Evolutionary conservation across 1,284 basidiomycete genomes (phyloP).

Genomic region (Boletellus deceptivus): DNA sequence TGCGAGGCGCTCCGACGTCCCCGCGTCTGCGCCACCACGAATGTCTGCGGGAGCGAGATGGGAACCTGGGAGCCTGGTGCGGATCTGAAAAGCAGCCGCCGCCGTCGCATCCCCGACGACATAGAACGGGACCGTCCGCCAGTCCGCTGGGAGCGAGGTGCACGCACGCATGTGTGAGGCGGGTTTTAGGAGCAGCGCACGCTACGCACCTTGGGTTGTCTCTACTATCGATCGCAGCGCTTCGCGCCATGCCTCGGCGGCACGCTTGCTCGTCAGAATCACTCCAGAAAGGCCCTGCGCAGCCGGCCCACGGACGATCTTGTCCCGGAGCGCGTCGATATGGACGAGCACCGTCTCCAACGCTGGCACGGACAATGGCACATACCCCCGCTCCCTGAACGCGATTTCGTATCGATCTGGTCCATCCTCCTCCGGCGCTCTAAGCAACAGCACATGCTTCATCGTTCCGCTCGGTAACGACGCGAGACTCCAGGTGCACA

Average conservation of each 20-base stretch:
- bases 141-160: constrained; percentile 32
- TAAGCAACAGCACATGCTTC: constrained; percentile 52
- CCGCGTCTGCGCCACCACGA: constrained; percentile 41
- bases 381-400: constrained; percentile 46
- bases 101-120: constrained; percentile 69
- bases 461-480: neutral
- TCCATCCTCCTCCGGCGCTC: constrained; percentile 43
- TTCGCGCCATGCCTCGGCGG: constrained; percentile 63
- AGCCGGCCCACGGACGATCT: constrained; percentile 41
- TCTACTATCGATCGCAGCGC: constrained; percentile 32
- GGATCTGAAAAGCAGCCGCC: constrained; percentile 41
- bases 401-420: constrained; percentile 53
- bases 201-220: constrained; percentile 14
- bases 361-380: constrained; percentile 57
- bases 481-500: neutral
- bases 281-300: constrained; percentile 49
- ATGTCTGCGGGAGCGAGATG: constrained; percentile 30
- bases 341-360: constrained; percentile 62
- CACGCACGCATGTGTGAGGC: no score
- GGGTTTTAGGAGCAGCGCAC: neutral
- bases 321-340: constrained; percentile 41
- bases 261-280: constrained; percentile 70
- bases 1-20: constrained; percentile 66
- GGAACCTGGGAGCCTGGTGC: constrained; percentile 13
- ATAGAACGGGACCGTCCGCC: constrained; percentile 65